Evolutionary conservation across 805 yeast genomes (phyloP).

Genomic region (Starmerella stigmatis): DNA sequence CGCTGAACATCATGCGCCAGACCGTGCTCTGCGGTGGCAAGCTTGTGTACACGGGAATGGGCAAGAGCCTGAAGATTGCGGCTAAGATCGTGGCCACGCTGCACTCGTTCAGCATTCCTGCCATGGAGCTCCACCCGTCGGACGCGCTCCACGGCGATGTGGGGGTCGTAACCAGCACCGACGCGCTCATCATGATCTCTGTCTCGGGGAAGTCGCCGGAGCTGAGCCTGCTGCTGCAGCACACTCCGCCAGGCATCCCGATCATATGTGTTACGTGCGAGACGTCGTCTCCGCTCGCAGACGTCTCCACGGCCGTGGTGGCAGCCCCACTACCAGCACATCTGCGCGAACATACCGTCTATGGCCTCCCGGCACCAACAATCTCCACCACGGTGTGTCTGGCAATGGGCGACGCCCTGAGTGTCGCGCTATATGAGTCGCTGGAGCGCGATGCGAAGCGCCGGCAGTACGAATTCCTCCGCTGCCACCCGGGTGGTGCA

Average conservation of each 20-base stretch:
- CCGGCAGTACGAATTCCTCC: conserved; percentile 50
- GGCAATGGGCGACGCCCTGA: conserved; percentile 66
- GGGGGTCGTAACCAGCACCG: conserved; percentile 50
- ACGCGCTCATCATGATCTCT: conserved; percentile 56
- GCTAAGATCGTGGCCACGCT: conserved; percentile 70
- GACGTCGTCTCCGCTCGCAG: conserved; percentile 45
- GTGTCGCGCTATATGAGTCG: conserved; percentile 61
- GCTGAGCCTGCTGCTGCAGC: conserved; percentile 45
- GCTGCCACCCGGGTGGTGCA: conserved; percentile 85
- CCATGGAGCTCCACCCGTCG: conserved; percentile 63
- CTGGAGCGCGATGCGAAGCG: conserved; percentile 45
- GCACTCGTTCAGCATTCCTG: conserved; percentile 63
- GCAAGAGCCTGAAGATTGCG: conserved; percentile 74
- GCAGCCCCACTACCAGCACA: conserved; percentile 52
- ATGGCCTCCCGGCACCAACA: conserved; percentile 83
- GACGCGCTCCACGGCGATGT: conserved; percentile 89
- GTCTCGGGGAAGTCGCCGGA: conserved; percentile 83
- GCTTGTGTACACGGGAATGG: conserved; percentile 70
- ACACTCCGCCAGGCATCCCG: conserved; percentile 44
- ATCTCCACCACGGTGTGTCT: conserved; percentile 69
- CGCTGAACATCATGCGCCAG: conserved; percentile 28
- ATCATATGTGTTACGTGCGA: conserved; percentile 55
- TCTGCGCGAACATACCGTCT: conserved; percentile 50
- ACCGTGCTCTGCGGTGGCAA: conserved; percentile 48
- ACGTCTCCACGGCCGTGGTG: conserved; percentile 43